phyloP scores from a whole-genome alignment of 1,139 yeast species.

The Magnusiomyces ingens region DNA sequence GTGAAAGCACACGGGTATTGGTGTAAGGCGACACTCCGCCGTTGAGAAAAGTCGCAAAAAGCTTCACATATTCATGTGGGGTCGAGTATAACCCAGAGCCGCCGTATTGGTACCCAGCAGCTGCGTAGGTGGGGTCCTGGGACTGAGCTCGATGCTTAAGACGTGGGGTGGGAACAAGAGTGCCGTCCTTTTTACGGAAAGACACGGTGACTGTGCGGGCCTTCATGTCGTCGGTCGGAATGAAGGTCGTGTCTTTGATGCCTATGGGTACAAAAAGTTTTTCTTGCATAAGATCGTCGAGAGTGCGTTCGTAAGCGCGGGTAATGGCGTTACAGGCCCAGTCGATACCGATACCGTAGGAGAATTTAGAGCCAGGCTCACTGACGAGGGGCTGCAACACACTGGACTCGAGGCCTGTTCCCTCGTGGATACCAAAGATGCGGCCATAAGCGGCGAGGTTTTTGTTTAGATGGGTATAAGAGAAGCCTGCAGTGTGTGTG shows the following conservation, averaged over 20 bases:
- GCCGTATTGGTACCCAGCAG: constrained; percentile 25
- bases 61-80: constrained; percentile 39
- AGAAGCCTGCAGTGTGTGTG: constrained; percentile 38
- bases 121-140: constrained; percentile 1
- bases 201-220: constrained; percentile 9
- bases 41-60: constrained; percentile 42
- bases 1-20: constrained; percentile 19
- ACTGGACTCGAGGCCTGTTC: constrained; percentile 18
- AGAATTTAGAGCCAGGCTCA: constrained; percentile 50
- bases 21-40: constrained; percentile 32
- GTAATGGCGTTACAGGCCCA: constrained; percentile 47
- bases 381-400: constrained; percentile 37
- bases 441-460: constrained; percentile 6
- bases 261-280: constrained; percentile 5
- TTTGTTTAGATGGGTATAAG: constrained; percentile 29
- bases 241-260: not conserved
- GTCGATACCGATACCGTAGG: constrained; percentile 46
- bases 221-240: constrained; percentile 1
- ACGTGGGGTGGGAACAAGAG: constrained; percentile 1
- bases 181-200: constrained; percentile 5
- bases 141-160: not conserved
- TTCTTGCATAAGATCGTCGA: not conserved
- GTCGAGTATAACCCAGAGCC: constrained; percentile 45
- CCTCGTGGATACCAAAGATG: constrained; percentile 9
- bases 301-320: not conserved